Percentiles rank a stretch among this genome's conserved stretches.
Conservation (phyloP, 345 rosid species). For the Eucalyptus pauciflora region DNA sequence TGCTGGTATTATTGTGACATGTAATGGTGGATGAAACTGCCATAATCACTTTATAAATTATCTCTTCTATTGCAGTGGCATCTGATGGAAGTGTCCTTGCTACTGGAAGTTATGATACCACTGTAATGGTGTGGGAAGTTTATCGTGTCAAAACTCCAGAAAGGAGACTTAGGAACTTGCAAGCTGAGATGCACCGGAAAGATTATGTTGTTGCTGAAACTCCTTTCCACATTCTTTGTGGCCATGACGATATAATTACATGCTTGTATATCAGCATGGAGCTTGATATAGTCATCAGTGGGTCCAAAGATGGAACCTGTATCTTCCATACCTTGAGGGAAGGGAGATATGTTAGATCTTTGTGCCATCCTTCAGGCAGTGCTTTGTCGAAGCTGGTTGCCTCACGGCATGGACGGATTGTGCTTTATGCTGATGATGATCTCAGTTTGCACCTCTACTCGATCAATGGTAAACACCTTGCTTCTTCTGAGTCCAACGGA, state of each 20-base stretch:
- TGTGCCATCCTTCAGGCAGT: constrained; percentile 75
- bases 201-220: constrained; percentile 68
- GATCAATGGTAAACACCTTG: constrained; percentile 89
- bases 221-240: constrained; percentile 90
- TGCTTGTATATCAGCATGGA: constrained; percentile 76
- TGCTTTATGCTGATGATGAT: constrained; percentile 81
- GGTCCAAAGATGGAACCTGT: constrained; percentile 97
- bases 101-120: constrained; percentile 94
- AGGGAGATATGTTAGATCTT: constrained; percentile 86
- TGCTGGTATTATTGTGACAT: neutral
- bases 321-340: constrained; percentile 80
- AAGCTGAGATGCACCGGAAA: constrained; percentile 46
- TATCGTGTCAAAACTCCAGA: constrained; percentile 44
- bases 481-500: constrained; percentile 83
- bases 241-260: constrained; percentile 92
- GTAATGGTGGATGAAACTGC: neutral
- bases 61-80: constrained; percentile 44
- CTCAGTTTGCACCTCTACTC: constrained; percentile 83
- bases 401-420: constrained; percentile 73
- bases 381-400: constrained; percentile 82
- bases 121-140: constrained; percentile 95
- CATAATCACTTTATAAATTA: neutral
- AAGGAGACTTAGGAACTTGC: constrained; percentile 46
- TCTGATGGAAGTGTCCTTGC: constrained; percentile 82
- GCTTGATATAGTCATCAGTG: constrained; percentile 93